Evolutionary conservation across 2,329 filamentous ascomycete genomes (phyloP).

Genomic region (Alternaria metachromatica): DNA sequence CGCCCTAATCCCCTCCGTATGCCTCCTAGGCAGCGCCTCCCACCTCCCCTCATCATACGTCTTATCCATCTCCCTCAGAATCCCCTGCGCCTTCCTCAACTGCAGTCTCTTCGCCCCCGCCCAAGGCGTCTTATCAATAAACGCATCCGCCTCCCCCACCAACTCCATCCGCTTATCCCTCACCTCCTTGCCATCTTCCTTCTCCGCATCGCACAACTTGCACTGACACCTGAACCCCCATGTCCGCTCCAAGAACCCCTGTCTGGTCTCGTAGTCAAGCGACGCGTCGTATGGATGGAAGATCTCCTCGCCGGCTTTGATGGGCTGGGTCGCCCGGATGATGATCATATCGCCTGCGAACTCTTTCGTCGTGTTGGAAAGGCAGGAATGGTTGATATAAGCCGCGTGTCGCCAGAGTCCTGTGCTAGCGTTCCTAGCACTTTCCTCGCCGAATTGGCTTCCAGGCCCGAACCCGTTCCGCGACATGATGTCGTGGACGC

Average conservation of each 20-base stretch:
- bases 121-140: constrained; percentile 35
- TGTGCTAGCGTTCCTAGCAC: constrained; percentile 30
- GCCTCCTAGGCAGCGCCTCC: constrained; percentile 23
- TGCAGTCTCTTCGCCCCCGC: constrained; percentile 34
- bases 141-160: constrained; percentile 30
- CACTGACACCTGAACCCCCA: constrained; percentile 55
- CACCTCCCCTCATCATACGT: constrained; percentile 34
- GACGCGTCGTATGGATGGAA: constrained; percentile 37
- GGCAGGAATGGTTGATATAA: constrained; percentile 56
- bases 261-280: constrained; percentile 43
- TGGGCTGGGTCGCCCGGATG: constrained; percentile 49
- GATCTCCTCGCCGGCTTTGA: constrained; percentile 31
- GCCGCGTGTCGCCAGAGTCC: constrained; percentile 53
- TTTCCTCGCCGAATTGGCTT: constrained; percentile 31
- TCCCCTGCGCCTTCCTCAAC: constrained; percentile 31
- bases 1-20: constrained; percentile 18
- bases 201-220: constrained; percentile 48
- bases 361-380: constrained; percentile 50
- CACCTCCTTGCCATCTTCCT: constrained; percentile 25
- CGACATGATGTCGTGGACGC: constrained; percentile 53
- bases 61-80: constrained; percentile 28
- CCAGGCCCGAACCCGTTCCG: constrained; percentile 56
- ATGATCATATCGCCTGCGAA: constrained; percentile 51
- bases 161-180: constrained; percentile 34
- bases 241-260: constrained; percentile 37